Conservation (phyloP, 2,329 filamentous ascomycete species). For the Ramularia endophylla region DNA sequence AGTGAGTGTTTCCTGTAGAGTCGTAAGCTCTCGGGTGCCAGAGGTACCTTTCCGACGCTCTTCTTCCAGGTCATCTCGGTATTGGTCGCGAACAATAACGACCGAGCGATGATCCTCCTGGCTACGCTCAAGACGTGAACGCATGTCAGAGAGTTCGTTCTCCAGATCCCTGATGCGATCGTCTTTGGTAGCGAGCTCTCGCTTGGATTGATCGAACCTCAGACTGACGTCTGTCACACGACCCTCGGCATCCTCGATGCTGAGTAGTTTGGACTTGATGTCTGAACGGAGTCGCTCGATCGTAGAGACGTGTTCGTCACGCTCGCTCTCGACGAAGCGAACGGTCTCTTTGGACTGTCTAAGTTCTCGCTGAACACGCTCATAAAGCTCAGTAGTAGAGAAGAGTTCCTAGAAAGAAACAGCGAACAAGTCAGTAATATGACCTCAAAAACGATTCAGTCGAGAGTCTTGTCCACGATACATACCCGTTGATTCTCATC, state of each 20-base stretch:
- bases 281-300: constrained; percentile 26
- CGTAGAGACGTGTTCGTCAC: constrained; percentile 25
- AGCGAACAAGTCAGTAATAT: too few relatives aligned
- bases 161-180: constrained; percentile 23
- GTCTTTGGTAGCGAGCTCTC: constrained; percentile 21
- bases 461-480: too few relatives aligned
- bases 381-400: constrained; percentile 22
- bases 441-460: too few relatives aligned
- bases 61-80: constrained; percentile 23
- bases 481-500: constrained; percentile 13
- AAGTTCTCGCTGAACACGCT: constrained; percentile 22
- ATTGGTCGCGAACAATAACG: constrained; percentile 23
- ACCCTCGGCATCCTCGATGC: constrained; percentile 21
- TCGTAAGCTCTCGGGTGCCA: constrained; percentile 18
- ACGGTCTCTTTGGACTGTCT: constrained; percentile 23
- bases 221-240: constrained; percentile 20
- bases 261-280: constrained; percentile 21
- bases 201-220: constrained; percentile 22
- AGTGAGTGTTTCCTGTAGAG: constrained; percentile 18
- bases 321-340: constrained; percentile 24
- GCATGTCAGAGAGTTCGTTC: constrained; percentile 20
- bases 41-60: constrained; percentile 22
- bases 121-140: constrained; percentile 20
- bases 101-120: constrained; percentile 23
- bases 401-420: constrained; percentile 19